Evolutionary conservation across 371 early-diverging fungal genomes (phyloP), one percentile per base, ranked within the genome.

Genomic region (Capillidium heterosporum): DNA sequence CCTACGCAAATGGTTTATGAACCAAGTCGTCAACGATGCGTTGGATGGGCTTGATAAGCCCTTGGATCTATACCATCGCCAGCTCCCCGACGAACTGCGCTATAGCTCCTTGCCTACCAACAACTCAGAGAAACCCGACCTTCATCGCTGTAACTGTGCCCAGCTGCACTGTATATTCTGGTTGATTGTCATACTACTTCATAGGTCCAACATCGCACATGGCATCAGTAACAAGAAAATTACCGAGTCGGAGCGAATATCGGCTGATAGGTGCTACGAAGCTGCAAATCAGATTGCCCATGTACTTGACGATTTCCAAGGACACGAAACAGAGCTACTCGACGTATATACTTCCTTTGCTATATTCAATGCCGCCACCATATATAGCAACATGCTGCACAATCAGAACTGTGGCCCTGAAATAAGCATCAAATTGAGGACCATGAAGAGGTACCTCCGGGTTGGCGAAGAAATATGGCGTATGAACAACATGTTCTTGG

Each of bases 401-500:
- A 42, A 23, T 11, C 31, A 53, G 7, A 44, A 19, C 17, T 19
- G 23, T 44, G 44, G 44, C 7, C 23, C 23, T 7, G 19, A 44
- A 44, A 44, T 44, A 17, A 15, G 5, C 7, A 10, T 7, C 17
- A 15, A 19, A 19, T 39, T 35, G n/a, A 31, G 39, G 23, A 8
- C 23, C 15, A 17, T 53, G 23, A 31, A 39, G 23, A 11, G 26
- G 29, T 56, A 41, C 42, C 24, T 56, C 23, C 23, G 31, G 15
- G 26, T 41, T 1, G 26, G 24, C 28, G 42, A n/a, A 7, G 24
- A 46, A 28, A 19, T 41, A 10, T 56, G 56, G 56, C 23, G 26
- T 46, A 56, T 56, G 56, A 56, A 41, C 23, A 17, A 56, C 13
- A 56, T 56, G 56, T 56, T 42, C 21, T n/a, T 56, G 10, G 56